A percentile compares a stretch with the other conserved stretches of the same genome.
phyloP scores from a whole-genome alignment of 2,329 filamentous ascomycete genomes.

The Aspergillus awamori region DNA sequence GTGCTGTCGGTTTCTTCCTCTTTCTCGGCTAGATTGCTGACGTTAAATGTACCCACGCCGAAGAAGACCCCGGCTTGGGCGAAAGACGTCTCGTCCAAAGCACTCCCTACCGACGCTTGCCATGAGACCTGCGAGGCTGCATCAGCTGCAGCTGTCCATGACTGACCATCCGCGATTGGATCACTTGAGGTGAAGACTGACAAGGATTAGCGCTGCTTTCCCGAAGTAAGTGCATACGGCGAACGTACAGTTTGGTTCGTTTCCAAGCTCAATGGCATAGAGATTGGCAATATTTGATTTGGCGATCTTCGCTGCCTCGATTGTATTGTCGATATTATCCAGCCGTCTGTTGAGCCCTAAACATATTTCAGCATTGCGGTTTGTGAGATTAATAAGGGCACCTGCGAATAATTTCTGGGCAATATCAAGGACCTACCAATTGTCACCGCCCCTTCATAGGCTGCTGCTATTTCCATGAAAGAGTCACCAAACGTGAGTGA shows the following conservation, averaged over 20 bases:
- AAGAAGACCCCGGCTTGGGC: conserved; percentile 43
- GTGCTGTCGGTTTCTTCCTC: conserved; percentile 40
- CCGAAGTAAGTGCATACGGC: no score
- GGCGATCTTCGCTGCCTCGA: conserved; percentile 54
- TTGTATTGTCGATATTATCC: conserved; percentile 58
- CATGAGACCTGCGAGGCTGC: conserved; percentile 37
- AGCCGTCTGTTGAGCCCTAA: conserved; percentile 54
- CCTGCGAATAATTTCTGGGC: no score
- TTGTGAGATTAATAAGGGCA: no score
- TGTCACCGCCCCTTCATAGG: conserved; percentile 55
- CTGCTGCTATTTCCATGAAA: conserved; percentile 55
- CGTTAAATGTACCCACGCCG: conserved; percentile 39
- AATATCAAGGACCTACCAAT: conserved; percentile 35
- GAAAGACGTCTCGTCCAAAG: conserved; percentile 30
- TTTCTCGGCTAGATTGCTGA: conserved; percentile 38
- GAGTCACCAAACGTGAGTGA: conserved; percentile 56
- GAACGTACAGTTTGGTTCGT: conserved; percentile 58
- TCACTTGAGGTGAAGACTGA: conserved; percentile 30
- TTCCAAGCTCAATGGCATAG: conserved; percentile 59
- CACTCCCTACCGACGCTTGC: conserved; percentile 36
- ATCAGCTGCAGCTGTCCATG: conserved; percentile 39
- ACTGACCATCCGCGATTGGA: conserved; percentile 27
- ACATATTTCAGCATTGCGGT: neutral
- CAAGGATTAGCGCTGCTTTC: neutral
- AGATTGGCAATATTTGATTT: conserved; percentile 52